phyloP scores from a whole-genome alignment of 2,329 filamentous ascomycete genomes.

The Beauveria caledonica region DNA sequence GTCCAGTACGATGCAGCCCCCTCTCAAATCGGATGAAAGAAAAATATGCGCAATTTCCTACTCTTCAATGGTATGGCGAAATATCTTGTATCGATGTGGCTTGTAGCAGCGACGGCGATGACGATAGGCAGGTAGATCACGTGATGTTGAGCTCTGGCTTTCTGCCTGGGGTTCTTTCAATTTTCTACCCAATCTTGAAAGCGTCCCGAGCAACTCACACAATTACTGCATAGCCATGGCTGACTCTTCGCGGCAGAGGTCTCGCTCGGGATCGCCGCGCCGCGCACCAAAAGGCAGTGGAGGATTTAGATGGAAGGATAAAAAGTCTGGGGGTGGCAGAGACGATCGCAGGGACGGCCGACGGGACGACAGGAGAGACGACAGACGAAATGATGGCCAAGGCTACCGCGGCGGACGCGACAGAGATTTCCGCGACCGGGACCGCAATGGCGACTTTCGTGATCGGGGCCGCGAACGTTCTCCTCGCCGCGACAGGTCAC shows the following conservation, averaged over 20 bases:
- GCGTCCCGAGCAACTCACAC: background rate
- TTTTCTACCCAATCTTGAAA: background rate
- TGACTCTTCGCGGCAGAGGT: constrained; percentile 17
- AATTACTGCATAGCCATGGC: constrained; percentile 16
- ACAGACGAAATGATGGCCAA: constrained; percentile 17
- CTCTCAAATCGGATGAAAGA: too few relatives aligned
- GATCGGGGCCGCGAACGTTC: constrained; percentile 21
- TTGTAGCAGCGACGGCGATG: background rate
- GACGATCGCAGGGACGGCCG: constrained; percentile 29
- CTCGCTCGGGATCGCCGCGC: constrained; percentile 21
- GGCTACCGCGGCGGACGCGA: constrained; percentile 20
- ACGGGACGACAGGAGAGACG: constrained; percentile 34
- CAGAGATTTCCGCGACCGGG: constrained; percentile 19
- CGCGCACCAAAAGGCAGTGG: constrained; percentile 24
- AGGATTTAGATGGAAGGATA: constrained; percentile 54
- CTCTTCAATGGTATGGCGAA: background rate
- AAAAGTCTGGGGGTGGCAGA: constrained; percentile 35
- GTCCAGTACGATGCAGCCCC: too few relatives aligned
- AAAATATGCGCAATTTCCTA: too few relatives aligned
- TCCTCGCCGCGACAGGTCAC: constrained; percentile 12
- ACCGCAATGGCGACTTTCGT: constrained; percentile 27
- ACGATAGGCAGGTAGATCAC: background rate
- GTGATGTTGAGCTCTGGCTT: background rate
- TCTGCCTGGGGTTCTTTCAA: background rate
- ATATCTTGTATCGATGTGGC: background rate